Evolutionary conservation across 1,284 basidiomycete species (phyloP).

Genomic region (Baeospora myosura): DNA sequence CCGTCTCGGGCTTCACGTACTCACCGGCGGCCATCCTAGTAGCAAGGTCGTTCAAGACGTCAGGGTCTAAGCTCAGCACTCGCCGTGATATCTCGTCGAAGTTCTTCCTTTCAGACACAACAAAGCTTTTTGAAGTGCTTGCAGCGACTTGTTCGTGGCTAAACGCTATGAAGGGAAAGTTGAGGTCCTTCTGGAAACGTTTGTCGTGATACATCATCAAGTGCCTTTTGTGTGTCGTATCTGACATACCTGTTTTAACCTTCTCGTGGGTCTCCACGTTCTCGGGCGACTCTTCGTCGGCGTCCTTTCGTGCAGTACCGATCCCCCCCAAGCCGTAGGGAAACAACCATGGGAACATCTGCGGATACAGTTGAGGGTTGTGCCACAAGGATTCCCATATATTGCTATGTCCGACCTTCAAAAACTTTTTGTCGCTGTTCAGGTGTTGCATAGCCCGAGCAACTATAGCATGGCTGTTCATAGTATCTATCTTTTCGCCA

Average conservation of each 20-base stretch:
- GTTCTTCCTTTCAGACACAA: background rate
- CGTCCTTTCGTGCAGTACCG: too few relatives aligned
- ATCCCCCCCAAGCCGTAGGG: slow-evolving; percentile 30
- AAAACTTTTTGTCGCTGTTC: slow-evolving; percentile 13
- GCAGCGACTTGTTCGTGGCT: background rate
- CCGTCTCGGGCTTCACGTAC: slow-evolving; percentile 15
- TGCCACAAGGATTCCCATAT: slow-evolving; percentile 20
- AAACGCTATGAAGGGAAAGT: too few relatives aligned
- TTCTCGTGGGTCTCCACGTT: too few relatives aligned
- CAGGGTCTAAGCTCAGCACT: background rate
- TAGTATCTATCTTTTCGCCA: slow-evolving; percentile 15
- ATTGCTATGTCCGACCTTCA: slow-evolving; percentile 17
- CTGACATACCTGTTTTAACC: too few relatives aligned
- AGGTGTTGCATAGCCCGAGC: slow-evolving; percentile 15
- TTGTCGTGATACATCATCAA: background rate
- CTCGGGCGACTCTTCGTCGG: too few relatives aligned
- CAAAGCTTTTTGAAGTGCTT: background rate
- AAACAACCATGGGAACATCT: slow-evolving; percentile 32
- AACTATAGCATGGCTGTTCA: slow-evolving; percentile 15
- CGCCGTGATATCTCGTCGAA: background rate
- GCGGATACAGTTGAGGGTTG: slow-evolving; percentile 26
- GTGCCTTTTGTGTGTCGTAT: too few relatives aligned
- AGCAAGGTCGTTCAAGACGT: background rate
- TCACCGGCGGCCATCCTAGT: too few relatives aligned
- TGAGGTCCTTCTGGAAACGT: background rate